phyloP scores from a whole-genome alignment of 352 stramenopile genomes.

The Globisporangium nunn region DNA sequence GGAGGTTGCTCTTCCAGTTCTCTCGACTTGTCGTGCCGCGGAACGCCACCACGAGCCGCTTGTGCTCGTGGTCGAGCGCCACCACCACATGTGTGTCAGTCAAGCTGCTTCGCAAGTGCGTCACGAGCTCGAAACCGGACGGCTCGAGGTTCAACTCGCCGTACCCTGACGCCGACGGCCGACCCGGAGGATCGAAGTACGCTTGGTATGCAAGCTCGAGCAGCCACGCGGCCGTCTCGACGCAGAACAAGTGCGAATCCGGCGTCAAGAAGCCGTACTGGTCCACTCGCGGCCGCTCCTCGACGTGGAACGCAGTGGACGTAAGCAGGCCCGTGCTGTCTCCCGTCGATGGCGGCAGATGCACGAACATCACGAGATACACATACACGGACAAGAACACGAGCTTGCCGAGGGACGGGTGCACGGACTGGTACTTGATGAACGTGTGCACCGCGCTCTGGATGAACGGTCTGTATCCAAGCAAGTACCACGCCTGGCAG shows the following conservation, averaged over 20 bases:
- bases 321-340: constrained; percentile 39
- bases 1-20: constrained; percentile 87
- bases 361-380: constrained; percentile 80
- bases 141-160: constrained; percentile 61
- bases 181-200: constrained; percentile 80
- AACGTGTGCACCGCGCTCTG: constrained; percentile 67
- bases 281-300: constrained; percentile 54
- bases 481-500: constrained; percentile 49
- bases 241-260: constrained; percentile 79
- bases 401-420: constrained; percentile 56
- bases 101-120: constrained; percentile 56
- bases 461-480: constrained; percentile 64
- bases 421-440: constrained; percentile 39
- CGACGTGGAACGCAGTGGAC: constrained; percentile 68
- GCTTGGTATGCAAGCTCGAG: constrained; percentile 81
- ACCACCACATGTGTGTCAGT: constrained; percentile 78
- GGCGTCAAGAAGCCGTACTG: constrained; percentile 56
- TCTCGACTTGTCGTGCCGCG: constrained; percentile 79
- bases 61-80: constrained; percentile 39
- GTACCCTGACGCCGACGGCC: constrained; percentile 68
- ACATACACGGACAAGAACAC: constrained; percentile 81
- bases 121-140: constrained; percentile 82
- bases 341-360: constrained; percentile 51
- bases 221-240: constrained; percentile 78
- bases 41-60: constrained; percentile 80